Evolutionary conservation across 805 yeast genomes (phyloP), one percentile per base, ranked within the genome.

Genomic region (Limtongia smithiae): DNA sequence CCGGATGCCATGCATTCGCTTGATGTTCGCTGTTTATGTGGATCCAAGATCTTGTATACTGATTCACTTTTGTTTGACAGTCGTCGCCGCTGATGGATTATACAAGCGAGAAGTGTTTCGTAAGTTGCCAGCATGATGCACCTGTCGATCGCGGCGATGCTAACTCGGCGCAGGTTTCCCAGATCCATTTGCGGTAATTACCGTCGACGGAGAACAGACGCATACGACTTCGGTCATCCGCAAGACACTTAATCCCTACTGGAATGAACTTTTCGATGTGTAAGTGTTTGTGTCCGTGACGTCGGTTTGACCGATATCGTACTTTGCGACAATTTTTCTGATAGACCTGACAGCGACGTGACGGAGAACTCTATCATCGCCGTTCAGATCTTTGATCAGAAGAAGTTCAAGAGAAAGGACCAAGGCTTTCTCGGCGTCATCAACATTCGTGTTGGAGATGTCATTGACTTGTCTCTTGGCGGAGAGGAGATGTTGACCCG

Each of bases 401-500:
- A 89, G 67, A 93, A 93, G 69, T 93, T 93, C 73, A 93, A 93
- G 68, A 89, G 88, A 80, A 90, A 89, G 77, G 98, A 93, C 66
- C 99, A 93, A 69, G 99, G 99, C 4, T 93, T 93, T 62, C 73
- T 93, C 45, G 99, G 99, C 50, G 97, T 93, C 17, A 93, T 93
- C 54, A 93, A 93, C 67, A 78, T 93, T 44, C 76, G 94, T 58
- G 79, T 93, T 27, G 91, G 91, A 37, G 97, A 93, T 67, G 88
- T 86, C 25, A 78, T 91, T 50, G 94, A 89, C 65, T 57, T 71
- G 22, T 51, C 59, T 22, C 59, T 61, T 22, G 70, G 70, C 45
- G 65, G 64, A 64, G 63, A 70, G 70, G 96, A 90, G 68, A 91
- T 97, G 51, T 82, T 91, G 50, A 90, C 97, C 1, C 81, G 95